Base-by-base conservation (phyloP, 1,139 yeast species). In the Geotrichum cucujoidarum region DNA sequence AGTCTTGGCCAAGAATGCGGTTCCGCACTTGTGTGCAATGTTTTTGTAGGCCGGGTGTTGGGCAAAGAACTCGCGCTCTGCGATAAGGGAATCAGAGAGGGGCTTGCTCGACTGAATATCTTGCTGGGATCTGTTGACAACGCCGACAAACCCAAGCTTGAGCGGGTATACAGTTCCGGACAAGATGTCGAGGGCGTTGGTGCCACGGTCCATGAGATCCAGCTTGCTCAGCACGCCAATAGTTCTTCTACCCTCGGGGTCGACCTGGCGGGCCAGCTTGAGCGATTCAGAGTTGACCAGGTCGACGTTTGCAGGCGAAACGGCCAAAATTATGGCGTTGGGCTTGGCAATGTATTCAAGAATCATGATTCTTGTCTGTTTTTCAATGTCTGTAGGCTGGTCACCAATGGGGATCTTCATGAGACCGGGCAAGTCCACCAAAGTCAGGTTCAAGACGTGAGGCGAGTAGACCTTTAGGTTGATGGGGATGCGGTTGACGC, bases 371-470 rank as follows among this genome's bases (percentile, higher is more conserved):
- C 95, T 80, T 46, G 95, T 92, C 68, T 94, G 99, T 63, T 82
- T 78, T 68, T 92, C 98, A 60, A 92, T 92, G 67, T 92, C 98
- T 16, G 88, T 80, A 18, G 98, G 98, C 66, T 92, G 98, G 69
- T 92, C 98, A 27, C 97, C 98, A 59, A 92, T 89, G 17, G 98
- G 98, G 56, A 92, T 92, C 66, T 92, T 92, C 35, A 97, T 92
- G 50, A 92, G 78, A 25, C 98, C 98, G 0, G 98, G 98, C 57
- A 92, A 76, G 68, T 92, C 98, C 13, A 92, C 97, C 64, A 92
- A 72, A 1, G 98, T 92, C 62, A 92, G 75, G 64, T 90, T 86
- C 54, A 92, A 74, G 14, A 92, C 97, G 56, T 83, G 83, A 41
- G 96, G 94, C 1, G 97, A 89, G 64, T 72, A 90, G 24, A 92